phyloP scores from a whole-genome alignment of 176 grass and related monocot species.

The Aegilops umbellulata region DNA sequence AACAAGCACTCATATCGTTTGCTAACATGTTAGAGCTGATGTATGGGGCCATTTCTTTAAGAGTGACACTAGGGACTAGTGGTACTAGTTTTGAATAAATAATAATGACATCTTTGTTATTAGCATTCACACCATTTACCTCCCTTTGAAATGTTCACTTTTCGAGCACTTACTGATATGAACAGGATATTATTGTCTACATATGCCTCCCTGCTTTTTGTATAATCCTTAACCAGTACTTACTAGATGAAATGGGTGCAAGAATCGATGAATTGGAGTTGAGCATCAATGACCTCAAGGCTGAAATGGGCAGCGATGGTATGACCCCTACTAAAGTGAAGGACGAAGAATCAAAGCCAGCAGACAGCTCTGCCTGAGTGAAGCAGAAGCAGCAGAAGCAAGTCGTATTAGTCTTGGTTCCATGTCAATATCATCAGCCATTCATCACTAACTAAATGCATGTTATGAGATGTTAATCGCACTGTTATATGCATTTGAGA shows the following conservation, averaged over 20 bases:
- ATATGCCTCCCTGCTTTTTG: not conserved
- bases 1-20: too few relatives aligned
- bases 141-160: not conserved
- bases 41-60: not conserved
- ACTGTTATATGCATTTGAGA: not conserved
- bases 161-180: not conserved
- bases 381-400: not conserved
- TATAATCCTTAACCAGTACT: constrained; percentile 44
- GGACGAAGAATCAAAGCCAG: constrained; percentile 51
- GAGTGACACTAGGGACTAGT: not conserved
- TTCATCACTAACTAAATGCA: constrained; percentile 12
- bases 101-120: not conserved
- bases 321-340: constrained; percentile 31
- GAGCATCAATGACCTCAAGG: constrained; percentile 72
- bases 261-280: constrained; percentile 79
- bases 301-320: constrained; percentile 54
- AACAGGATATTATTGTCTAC: not conserved
- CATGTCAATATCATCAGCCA: not conserved
- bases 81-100: not conserved
- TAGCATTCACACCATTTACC: not conserved
- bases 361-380: constrained; percentile 36
- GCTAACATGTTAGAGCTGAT: not conserved
- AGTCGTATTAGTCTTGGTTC: not conserved
- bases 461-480: not conserved
- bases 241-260: constrained; percentile 84